Base-by-base conservation (phyloP, 2,329 filamentous ascomycete species). In the Fusarium cicatricum region DNA sequence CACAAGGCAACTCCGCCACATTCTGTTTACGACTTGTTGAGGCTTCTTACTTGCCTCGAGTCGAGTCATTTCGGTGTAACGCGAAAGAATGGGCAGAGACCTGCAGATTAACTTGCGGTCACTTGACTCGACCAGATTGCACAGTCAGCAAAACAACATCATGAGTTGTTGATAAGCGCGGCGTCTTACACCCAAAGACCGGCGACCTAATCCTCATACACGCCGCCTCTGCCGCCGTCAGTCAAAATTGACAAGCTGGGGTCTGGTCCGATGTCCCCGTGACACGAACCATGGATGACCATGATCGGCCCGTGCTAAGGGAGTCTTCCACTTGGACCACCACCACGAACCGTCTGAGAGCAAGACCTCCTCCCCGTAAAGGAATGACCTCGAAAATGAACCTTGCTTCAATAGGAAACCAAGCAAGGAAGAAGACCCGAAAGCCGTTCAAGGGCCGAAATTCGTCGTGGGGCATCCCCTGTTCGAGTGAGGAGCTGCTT, bases 401-500 rank as follows among this genome's bases (percentile, higher is more conserved):
- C 55, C 52, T 55, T 55, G 36, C 58, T 55, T 45, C 37, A 38
- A 47, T 23, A 44, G 58, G 39, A 47, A 36, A 38, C 47, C 39
- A 59, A 52, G 40, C 60, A 42, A 63, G 61, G 55, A 61, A 54
- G 46, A 56, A 55, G 43, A 59, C 55, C 62, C 64, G 51, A 64
- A 67, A 65, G 50, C 52, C 62, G 61, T 58, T 48, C 44, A 41
- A 59, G 40, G 43, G 17, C 64, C 64, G 64, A 67, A 58, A 66
- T 67, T 65, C 47, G 46, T 43, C 58, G 43, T 60, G 52, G 58
- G 53, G 46, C 61, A 48, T 32, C 48, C 44, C 38, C 36, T 36
- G 36, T 52, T n/a, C n/a, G n/a, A n/a, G n/a, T 7, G 28, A 41
- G 28, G 37, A 38, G 33, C 11, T 37, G 33, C 47, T 51, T 47